Base-by-base conservation (phyloP, 1,284 basidiomycete species). In the Somion occarium region DNA sequence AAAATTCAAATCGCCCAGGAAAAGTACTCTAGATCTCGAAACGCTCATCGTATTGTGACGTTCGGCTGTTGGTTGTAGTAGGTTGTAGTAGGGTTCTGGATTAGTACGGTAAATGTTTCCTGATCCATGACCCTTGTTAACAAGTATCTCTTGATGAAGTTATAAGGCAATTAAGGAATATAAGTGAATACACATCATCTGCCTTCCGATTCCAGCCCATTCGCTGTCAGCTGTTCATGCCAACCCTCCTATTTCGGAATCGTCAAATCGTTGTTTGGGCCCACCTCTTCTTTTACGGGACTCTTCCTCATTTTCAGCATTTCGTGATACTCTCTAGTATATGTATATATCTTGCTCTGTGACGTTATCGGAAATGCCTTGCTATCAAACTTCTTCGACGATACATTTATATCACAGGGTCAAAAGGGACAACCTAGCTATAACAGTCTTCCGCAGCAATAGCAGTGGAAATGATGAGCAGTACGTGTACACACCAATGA, bases 181-280 rank as follows among this genome's bases (percentile, higher is more conserved):
- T 78, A 60, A 65, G 73, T 61, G 2, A 15, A 34, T 7, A 7
- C 15, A 7, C 30, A 34, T 34, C 15, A 7, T 34, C 15, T 34
- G 13, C 18, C 13, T 26, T 24, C 46, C 30, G 22, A 37, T 51
- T 49, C 52, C n/a, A n/a, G 43, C 12, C 54, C 11, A 25, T 26
- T 12, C 26, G 22, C 13, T 22, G 46, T 25, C 49, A 83, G 83
- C 76, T 39, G 84, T 26, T 80, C 74, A 9, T 92, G 91, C 65
- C 80, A 85, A 24, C 65, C 91, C 34, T 70, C 68, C 42, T 92
- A 91, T 65, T 82, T 79, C 54, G 90, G 88, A 9, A 86, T 91
- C 65, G 75, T 79, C 13, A 92, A 91, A 68, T 71, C 80, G 9
- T 62, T 84, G 38, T 69, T 80, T 41, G 85, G 87, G 2, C 64